Conservation (phyloP, 176 grass and related monocot genomes). For the Zoysia japonica region DNA sequence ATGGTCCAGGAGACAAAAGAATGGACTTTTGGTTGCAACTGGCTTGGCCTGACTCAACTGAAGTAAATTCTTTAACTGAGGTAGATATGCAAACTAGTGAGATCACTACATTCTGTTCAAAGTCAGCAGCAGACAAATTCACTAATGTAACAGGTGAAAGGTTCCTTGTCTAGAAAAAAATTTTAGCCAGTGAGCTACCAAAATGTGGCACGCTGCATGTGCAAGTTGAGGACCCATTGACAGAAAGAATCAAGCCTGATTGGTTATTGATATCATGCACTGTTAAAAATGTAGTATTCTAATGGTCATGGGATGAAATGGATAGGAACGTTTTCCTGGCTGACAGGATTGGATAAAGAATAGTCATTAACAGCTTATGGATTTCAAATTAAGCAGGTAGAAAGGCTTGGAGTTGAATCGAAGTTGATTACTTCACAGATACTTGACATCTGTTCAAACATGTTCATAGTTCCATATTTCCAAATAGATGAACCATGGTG, state of each 20-base stretch:
- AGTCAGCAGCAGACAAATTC: conserved; percentile 29
- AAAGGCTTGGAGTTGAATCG: conserved; percentile 29
- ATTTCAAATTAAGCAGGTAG: conserved; percentile 27
- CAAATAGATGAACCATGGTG: conserved; percentile 3
- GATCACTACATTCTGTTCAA: conserved; percentile 33
- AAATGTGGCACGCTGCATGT: conserved; percentile 46
- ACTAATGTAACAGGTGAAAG: conserved; percentile 35
- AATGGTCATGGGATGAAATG: conserved; percentile 34
- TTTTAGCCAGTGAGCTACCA: conserved; percentile 23
- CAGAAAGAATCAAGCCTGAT: conserved; percentile 33
- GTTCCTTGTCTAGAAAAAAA: conserved; percentile 18
- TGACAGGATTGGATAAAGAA: conserved; percentile 25
- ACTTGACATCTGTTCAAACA: conserved; percentile 33
- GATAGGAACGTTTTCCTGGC: not conserved
- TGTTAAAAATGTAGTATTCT: conserved; percentile 24
- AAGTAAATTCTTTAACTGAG: conserved; percentile 66
- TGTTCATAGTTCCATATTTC: conserved; percentile 20
- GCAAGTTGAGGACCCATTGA: conserved; percentile 42
- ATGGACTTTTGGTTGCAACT: conserved; percentile 65
- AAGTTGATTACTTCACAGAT: conserved; percentile 16
- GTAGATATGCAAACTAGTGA: conserved; percentile 37
- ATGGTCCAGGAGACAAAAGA: conserved; percentile 75
- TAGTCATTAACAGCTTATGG: conserved; percentile 27
- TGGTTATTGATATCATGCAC: conserved; percentile 30
- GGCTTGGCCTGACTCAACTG: conserved; percentile 54